These are phyloP conservation scores for Colletotrichum sp. DNA, from an alignment of 2,329 filamentous ascomycete species.

Conservation along the genomic window DNA sequence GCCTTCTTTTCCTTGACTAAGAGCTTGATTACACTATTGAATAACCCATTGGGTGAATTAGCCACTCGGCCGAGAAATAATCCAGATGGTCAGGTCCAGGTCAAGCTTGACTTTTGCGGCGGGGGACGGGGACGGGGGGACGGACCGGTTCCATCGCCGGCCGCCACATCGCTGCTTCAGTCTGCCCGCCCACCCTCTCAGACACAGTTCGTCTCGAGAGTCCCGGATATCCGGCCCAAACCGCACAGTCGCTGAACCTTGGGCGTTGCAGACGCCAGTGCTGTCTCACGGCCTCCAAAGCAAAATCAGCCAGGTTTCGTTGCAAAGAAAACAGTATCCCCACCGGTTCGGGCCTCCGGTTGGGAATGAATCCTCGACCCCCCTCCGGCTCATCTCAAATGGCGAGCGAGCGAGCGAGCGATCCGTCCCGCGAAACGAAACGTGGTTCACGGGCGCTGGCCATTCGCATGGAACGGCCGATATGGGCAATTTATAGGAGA, in stretches of 20 bases:
- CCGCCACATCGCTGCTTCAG: background rate
- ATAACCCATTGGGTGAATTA: background rate
- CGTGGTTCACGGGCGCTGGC: background rate
- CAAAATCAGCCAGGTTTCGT: background rate
- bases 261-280: accelerated
- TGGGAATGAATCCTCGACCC: background rate
- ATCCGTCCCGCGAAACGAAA: background rate
- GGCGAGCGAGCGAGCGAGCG: background rate
- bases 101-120: background rate
- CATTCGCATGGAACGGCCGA: background rate
- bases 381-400: background rate
- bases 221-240: background rate
- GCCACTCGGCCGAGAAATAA: background rate
- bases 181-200: background rate
- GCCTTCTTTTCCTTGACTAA: background rate
- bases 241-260: background rate
- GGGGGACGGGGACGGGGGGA: background rate
- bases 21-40: background rate
- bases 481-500: background rate
- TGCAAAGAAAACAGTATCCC: background rate
- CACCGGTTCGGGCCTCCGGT: background rate
- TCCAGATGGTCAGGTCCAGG: background rate
- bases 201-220: background rate
- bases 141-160: background rate
- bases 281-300: background rate